Conservation (phyloP, 2,329 filamentous ascomycete species). For the Xylariaceae sp. region DNA sequence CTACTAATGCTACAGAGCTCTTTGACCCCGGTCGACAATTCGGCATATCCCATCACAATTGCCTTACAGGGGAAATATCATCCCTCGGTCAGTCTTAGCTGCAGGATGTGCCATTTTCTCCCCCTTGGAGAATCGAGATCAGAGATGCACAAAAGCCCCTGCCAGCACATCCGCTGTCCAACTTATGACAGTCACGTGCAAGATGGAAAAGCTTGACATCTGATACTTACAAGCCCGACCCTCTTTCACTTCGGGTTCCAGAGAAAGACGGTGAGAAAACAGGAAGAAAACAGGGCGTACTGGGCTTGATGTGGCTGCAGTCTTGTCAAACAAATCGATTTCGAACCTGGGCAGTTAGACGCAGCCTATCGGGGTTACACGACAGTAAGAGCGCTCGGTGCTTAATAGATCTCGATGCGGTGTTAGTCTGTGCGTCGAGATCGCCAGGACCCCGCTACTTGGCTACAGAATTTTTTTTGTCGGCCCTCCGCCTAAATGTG, state of each 20-base stretch:
- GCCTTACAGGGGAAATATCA: background rate
- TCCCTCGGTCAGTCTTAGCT: slow-evolving; percentile 1
- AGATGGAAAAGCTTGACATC: slow-evolving; percentile 2
- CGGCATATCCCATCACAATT: slow-evolving; percentile 6
- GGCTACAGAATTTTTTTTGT: slow-evolving; percentile 1
- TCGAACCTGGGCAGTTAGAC: slow-evolving; percentile 9
- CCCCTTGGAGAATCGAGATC: slow-evolving; percentile 23
- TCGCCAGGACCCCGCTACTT: slow-evolving; percentile 11
- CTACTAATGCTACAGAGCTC: background rate
- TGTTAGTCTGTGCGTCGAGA: slow-evolving; percentile 15
- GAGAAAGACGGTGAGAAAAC: slow-evolving; percentile 25
- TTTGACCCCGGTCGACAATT: background rate
- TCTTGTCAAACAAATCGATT: slow-evolving; percentile 21
- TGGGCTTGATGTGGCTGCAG: slow-evolving; percentile 13
- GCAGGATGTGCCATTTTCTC: slow-evolving; percentile 20
- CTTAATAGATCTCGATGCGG: slow-evolving; percentile 11
- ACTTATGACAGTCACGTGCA: slow-evolving; percentile 14
- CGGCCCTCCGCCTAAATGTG: slow-evolving; percentile 11
- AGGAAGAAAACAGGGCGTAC: slow-evolving; percentile 17
- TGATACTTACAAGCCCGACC: slow-evolving; percentile 4
- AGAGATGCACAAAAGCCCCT: slow-evolving; percentile 16
- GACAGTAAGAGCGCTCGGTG: slow-evolving; percentile 13
- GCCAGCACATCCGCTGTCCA: slow-evolving; percentile 20
- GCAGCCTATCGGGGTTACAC: slow-evolving; percentile 23
- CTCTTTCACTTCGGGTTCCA: background rate